A percentile compares a stretch with the other conserved stretches of the same genome.
phyloP scores from a whole-genome alignment of 495 filamentous ascomycete species.

The Amphirosellinia nigrospora region DNA sequence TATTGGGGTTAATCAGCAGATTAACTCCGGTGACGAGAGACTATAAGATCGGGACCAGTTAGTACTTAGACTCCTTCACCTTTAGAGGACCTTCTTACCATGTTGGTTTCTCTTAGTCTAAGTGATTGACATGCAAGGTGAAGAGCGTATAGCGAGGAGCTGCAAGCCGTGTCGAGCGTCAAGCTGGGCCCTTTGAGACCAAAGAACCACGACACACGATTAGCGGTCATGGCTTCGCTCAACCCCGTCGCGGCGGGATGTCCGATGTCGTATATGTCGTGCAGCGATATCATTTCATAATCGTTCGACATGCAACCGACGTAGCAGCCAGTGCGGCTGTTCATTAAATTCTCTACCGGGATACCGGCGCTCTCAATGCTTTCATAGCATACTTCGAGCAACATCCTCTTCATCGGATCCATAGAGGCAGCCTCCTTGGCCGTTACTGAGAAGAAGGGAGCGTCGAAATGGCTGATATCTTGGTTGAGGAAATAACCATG shows the following conservation, averaged over 20 bases:
- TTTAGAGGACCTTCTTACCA: neutral
- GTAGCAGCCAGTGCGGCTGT: constrained; percentile 51
- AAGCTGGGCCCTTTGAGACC: constrained; percentile 61
- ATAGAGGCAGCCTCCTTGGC: constrained; percentile 53
- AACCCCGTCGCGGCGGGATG: constrained; percentile 45
- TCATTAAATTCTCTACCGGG: constrained; percentile 24
- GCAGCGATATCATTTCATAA: constrained; percentile 40
- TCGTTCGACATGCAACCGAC: constrained; percentile 47
- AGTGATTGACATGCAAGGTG: constrained; percentile 79
- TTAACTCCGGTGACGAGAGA: constrained; percentile 3
- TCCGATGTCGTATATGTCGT: constrained; percentile 42
- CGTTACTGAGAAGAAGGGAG: constrained; percentile 56
- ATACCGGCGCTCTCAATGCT: constrained; percentile 51
- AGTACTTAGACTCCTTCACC: neutral
- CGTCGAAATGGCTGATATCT: constrained; percentile 53
- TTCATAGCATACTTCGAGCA: constrained; percentile 61
- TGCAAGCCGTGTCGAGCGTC: constrained; percentile 85
- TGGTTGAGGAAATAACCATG: constrained; percentile 60
- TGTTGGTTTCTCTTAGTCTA: constrained; percentile 56
- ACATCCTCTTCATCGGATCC: constrained; percentile 42
- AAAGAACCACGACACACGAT: constrained; percentile 61
- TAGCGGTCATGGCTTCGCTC: constrained; percentile 55
- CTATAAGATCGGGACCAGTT: neutral
- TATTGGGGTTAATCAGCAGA: constrained; percentile 7
- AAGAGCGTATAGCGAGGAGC: constrained; percentile 64